Evolutionary conservation across 1,284 basidiomycete species (phyloP), one percentile per base, ranked within the genome.

Genomic region (Kwoniella shivajii): DNA sequence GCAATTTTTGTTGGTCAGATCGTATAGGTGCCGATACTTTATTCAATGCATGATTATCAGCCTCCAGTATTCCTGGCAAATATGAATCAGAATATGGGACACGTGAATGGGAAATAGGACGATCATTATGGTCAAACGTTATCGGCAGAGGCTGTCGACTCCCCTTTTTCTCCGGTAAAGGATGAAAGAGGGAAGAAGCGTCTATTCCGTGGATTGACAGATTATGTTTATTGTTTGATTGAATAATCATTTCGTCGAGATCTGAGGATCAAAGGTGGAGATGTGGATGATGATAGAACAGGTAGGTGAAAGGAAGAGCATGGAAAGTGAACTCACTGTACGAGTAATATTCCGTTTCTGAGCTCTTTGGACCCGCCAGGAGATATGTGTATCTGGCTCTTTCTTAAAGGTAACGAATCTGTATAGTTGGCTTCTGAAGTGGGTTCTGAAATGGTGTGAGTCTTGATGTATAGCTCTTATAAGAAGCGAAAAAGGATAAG

Each of bases 201-300:
- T 68, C 72, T 67, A 57, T 72, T 83, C 76, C 69, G 82, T 71
- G 81, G 82, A 83, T 83, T 83, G 82, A 83, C 82, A 83, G 82
- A 83, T 82, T 74, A 70, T 66, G 42, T 41, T n/a, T n/a, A 47
- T 68, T 64, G 69, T 64, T 65, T 62, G 50, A 55, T 46, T 56
- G 54, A 71, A 59, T 80, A 80, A 80, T 80, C 79, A 78, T 79
- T 58, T 68, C 59, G 61, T 43, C 56, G 42, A 18, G n/a, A 43
- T 6, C 27, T 5, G 11, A 39, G 38, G n/a, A 22, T 18, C n/a
- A n/a, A 39, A 39, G 4, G 22, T 39, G 38, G 11, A 9, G n/a
- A 39, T 39, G 38, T 18, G 6, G 37, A n/a, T 16, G 22, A 3
- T 7, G 38, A 39, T 16, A 39, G 38, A 39, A 20, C 4, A n/a